A percentile compares a stretch with the other conserved stretches of the same genome.
phyloP scores from a whole-genome alignment of 164 flowering plant species.

The Stephania cephalantha region DNA sequence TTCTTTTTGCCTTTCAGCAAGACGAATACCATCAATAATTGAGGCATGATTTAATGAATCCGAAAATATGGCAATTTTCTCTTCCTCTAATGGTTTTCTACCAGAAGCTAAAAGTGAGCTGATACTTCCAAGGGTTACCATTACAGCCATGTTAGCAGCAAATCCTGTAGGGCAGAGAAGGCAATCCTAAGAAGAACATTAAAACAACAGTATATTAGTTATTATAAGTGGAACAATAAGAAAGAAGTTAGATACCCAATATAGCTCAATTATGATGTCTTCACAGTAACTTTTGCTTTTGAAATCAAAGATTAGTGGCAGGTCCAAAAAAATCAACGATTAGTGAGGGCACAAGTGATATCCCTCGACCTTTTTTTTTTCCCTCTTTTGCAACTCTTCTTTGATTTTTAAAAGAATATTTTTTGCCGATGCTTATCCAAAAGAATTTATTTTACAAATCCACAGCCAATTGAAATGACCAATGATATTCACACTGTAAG shows the following conservation, averaged over 20 bases:
- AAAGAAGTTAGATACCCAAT: background rate
- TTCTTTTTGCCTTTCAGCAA: constrained; percentile 63
- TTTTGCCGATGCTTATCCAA: background rate
- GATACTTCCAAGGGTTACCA: constrained; percentile 74
- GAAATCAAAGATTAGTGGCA: background rate
- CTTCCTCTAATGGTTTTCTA: constrained; percentile 41
- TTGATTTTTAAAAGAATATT: background rate
- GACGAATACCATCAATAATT: constrained; percentile 91
- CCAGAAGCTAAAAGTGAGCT: constrained; percentile 49
- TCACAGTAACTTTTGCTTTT: background rate
- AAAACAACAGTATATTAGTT: constrained; percentile 22
- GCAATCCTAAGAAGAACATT: constrained; percentile 62
- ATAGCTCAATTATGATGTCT: background rate
- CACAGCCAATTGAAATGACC: too few species aligned
- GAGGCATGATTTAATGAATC: constrained; percentile 96
- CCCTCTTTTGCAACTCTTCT: background rate
- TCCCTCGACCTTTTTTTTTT: background rate
- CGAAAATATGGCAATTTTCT: constrained; percentile 76
- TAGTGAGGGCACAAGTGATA: background rate
- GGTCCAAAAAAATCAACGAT: background rate
- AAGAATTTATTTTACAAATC: too few species aligned
- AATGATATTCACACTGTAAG: too few species aligned
- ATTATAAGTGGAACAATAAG: background rate
- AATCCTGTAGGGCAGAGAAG: constrained; percentile 98
- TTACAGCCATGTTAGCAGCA: constrained; percentile 86